Conservation (phyloP, 768 basidiomycete genomes). For the Pisolithus marmoratus region DNA sequence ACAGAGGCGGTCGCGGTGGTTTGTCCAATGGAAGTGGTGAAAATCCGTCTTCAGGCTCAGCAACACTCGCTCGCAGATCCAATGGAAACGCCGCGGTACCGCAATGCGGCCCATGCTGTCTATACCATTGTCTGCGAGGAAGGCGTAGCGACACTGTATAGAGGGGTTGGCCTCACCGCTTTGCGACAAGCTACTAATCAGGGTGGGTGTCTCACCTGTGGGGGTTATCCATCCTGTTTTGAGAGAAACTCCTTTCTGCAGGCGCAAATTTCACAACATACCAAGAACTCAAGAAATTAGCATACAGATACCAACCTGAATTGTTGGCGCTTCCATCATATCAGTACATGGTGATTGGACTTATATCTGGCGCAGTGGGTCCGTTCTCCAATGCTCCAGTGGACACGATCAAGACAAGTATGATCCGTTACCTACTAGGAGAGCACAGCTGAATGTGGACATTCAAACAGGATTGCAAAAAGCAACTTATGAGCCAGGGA, state of each 20-base stretch:
- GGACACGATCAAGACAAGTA: conserved; percentile 92
- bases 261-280: conserved; percentile 98
- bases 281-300: conserved; percentile 89
- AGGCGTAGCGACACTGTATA: conserved; percentile 77
- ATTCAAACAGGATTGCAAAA: conserved; percentile 70
- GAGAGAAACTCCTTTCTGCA: conserved; percentile 19
- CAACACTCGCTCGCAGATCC: conserved; percentile 97
- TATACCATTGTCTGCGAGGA: conserved; percentile 94
- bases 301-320: conserved; percentile 73
- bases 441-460: conserved; percentile 1
- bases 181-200: conserved; percentile 97
- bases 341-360: conserved; percentile 92
- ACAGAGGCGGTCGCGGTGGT: conserved; percentile 94
- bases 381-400: conserved; percentile 98
- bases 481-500: conserved; percentile 64
- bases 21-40: conserved; percentile 99
- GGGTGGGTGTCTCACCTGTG: conserved; percentile 39
- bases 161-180: conserved; percentile 91
- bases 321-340: conserved; percentile 80
- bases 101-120: conserved; percentile 95
- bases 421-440: conserved; percentile 22
- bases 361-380: conserved; percentile 96
- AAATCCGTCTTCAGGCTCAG: conserved; percentile 96
- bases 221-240: not conserved
- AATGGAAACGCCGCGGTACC: conserved; percentile 85